Conservation (phyloP, 163 green algal genomes). For the Trebouxiophyceae sp. region DNA sequence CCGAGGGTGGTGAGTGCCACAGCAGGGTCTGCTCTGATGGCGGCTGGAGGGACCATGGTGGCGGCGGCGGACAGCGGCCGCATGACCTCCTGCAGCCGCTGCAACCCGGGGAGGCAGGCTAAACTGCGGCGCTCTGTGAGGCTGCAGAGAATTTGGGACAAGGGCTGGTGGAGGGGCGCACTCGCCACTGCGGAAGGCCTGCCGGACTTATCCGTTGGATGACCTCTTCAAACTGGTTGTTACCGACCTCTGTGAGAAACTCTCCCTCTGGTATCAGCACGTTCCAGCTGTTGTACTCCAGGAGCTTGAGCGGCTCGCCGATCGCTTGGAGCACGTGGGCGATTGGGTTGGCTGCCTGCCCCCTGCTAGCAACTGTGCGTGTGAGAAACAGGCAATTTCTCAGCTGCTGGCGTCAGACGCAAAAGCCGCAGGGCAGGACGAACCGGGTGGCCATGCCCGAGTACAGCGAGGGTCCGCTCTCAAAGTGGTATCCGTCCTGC, state of each 20-base stretch:
- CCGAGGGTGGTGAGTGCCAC: conserved; percentile 48
- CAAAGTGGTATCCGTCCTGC: conserved; percentile 71
- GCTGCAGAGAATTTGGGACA: too few species aligned
- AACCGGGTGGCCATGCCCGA: conserved; percentile 40
- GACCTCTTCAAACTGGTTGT: conserved; percentile 46
- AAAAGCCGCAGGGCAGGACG: too few species aligned
- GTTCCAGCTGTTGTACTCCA: conserved; percentile 89
- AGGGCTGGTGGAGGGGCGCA: too few species aligned
- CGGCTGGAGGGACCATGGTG: conserved; percentile 28
- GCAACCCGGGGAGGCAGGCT: neutral
- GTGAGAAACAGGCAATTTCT: too few species aligned
- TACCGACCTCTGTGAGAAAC: conserved; percentile 61
- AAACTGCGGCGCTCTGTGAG: too few species aligned
- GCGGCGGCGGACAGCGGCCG: conserved; percentile 13
- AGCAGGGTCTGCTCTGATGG: conserved; percentile 36
- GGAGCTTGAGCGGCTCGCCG: conserved; percentile 69
- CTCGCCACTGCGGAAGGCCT: conserved; percentile 13
- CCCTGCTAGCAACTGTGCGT: too few species aligned
- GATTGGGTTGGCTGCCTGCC: conserved; percentile 60
- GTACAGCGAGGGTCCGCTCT: conserved; percentile 78
- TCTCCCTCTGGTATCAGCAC: conserved; percentile 82
- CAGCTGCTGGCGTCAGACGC: neutral
- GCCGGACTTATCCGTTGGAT: conserved; percentile 25
- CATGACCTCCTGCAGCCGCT: conserved; percentile 30
- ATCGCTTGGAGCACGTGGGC: conserved; percentile 74